Percentiles rank a stretch among this genome's conserved stretches.
Conservation (phyloP, 2,329 filamentous ascomycete species). For the Pseudopyrenochaeta lycopersici region DNA sequence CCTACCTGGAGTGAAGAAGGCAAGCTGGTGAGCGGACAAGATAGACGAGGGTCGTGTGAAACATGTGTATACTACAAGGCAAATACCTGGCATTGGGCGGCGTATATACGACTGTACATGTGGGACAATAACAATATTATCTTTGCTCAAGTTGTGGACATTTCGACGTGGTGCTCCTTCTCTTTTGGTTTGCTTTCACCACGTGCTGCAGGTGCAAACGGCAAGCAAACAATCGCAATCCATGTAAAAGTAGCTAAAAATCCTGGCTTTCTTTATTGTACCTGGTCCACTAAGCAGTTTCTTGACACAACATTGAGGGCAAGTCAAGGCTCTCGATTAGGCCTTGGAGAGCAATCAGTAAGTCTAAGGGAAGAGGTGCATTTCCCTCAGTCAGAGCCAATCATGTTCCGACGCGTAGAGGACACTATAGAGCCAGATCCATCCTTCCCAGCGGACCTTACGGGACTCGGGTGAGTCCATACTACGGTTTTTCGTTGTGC, state of each 20-base stretch:
- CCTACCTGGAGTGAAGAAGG: slow-evolving; percentile 92
- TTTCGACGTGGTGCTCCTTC: slow-evolving; percentile 10
- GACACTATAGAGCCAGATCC: slow-evolving; percentile 73
- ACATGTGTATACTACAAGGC: slow-evolving; percentile 28
- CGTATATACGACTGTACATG: slow-evolving; percentile 30
- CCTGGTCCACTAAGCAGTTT: too few species aligned
- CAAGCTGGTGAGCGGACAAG: slow-evolving; percentile 77
- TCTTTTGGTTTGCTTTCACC: slow-evolving; percentile 22
- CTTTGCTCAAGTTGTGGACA: background rate
- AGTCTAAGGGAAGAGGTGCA: too few species aligned
- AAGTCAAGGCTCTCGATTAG: too few species aligned
- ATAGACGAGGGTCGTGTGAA: slow-evolving; percentile 14
- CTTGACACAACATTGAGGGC: too few species aligned
- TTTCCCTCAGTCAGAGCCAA: too few species aligned
- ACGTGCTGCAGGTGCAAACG: slow-evolving; percentile 18
- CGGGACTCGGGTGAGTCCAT: slow-evolving; percentile 72
- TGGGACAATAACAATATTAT: slow-evolving; percentile 15
- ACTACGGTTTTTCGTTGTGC: background rate
- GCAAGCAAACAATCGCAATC: slow-evolving; percentile 7
- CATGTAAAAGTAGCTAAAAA: too few species aligned
- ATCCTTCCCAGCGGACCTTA: slow-evolving; percentile 70
- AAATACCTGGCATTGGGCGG: slow-evolving; percentile 38
- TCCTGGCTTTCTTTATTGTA: too few species aligned
- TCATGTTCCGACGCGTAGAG: slow-evolving; percentile 80
- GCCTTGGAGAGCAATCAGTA: too few species aligned